phyloP scores from a whole-genome alignment of 1,139 yeast species.

The Taphrina deformans region DNA sequence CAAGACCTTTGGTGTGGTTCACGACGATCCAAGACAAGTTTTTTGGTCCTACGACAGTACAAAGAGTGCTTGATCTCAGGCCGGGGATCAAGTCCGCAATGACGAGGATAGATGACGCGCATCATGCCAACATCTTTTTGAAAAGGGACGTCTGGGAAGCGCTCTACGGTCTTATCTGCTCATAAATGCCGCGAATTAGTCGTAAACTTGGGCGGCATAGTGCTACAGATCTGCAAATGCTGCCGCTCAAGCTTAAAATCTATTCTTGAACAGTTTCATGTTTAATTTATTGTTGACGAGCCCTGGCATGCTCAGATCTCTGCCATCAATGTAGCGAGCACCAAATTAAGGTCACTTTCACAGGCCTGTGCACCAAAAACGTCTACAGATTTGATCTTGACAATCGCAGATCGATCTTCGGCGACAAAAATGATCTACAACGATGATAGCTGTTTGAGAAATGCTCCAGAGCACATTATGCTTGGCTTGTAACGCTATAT shows the following conservation, averaged over 20 bases:
- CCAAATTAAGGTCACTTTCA: too few species aligned
- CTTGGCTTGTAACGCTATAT: too few species aligned
- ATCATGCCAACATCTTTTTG: not conserved
- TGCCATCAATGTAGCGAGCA: not conserved
- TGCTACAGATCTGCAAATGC: not conserved
- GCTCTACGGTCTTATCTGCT: too few species aligned
- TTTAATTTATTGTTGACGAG: not conserved
- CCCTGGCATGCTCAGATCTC: not conserved
- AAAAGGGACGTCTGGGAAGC: not conserved
- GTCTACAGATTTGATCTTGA: too few species aligned
- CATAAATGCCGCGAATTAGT: too few species aligned
- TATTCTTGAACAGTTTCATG: not conserved
- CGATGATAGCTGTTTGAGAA: too few species aligned
- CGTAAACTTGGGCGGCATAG: too few species aligned
- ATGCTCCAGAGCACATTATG: too few species aligned
- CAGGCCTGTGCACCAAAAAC: too few species aligned
- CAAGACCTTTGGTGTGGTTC: not conserved
- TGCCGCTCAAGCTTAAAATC: not conserved
- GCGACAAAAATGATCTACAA: too few species aligned
- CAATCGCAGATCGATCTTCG: too few species aligned
- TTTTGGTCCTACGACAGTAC: not conserved
- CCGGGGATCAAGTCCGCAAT: not conserved
- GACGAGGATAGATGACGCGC: not conserved
- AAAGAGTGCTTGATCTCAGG: not conserved
- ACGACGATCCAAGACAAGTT: not conserved